Percentiles rank a stretch among this genome's conserved stretches.
phyloP scores from a whole-genome alignment of 2,329 filamentous ascomycete species.

The Neofusicoccum laricinum region DNA sequence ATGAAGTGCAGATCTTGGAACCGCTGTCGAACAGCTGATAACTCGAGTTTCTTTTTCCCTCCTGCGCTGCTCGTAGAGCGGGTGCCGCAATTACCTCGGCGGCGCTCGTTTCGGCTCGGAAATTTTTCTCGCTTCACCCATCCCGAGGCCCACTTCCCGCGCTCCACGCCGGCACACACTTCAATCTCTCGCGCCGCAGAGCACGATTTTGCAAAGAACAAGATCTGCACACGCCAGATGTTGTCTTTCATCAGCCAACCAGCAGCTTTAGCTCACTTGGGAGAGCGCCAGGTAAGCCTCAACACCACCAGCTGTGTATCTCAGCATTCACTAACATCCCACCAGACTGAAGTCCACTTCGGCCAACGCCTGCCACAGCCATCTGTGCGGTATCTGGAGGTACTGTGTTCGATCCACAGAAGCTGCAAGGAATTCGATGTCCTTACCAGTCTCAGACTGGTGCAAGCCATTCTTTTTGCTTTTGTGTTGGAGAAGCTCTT shows the following conservation, averaged over 20 bases:
- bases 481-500: background rate
- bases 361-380: constrained; percentile 16
- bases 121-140: constrained; percentile 11
- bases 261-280: constrained; percentile 37
- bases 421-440: constrained; percentile 22
- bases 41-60: no score
- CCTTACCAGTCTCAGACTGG: constrained; percentile 10
- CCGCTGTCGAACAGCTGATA: background rate
- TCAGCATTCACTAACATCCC: background rate
- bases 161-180: background rate
- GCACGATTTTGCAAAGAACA: background rate
- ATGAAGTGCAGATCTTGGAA: background rate
- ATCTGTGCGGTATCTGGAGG: constrained; percentile 35
- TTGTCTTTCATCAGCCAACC: background rate
- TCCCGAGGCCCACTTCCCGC: constrained; percentile 2
- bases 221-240: background rate
- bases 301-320: background rate
- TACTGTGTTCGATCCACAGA: constrained; percentile 39
- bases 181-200: background rate
- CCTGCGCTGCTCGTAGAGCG: no score
- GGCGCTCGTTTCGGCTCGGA: background rate
- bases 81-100: background rate
- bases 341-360: constrained; percentile 35
- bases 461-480: background rate
- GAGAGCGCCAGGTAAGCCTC: constrained; percentile 29